Evolutionary conservation across 2,329 filamentous ascomycete species (phyloP), one percentile per base, ranked within the genome.

Genomic region (Colletotrichum filicis): DNA sequence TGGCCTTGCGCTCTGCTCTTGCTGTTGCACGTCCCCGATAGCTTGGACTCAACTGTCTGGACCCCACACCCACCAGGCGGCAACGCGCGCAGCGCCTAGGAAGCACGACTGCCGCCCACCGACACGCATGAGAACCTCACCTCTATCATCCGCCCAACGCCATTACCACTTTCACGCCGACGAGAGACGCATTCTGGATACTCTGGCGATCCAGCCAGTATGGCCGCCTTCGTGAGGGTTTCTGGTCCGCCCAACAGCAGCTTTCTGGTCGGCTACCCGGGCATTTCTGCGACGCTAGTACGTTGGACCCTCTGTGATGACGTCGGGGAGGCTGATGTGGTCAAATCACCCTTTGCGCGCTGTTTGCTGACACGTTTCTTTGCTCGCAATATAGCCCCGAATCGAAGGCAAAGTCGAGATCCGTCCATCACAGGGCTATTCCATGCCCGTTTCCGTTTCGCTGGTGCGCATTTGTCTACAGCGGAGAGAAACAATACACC

Each of bases 371-470:
- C 49, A 8, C 26, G 37, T 12, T 55, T 12, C 26, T 26, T 57
- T 22, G 6, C 49, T 42, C 56, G 35, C 35, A 28, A 73, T 62
- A 26, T 80, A 98, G 95, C 97, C 97, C 79, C 94, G 97, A 81
- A 96, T 99, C 85, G 96, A 98, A 87, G 97, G 97, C 79, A 97
- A 97, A 82, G 97, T 99, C 81, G 97, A 98, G 85, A 97, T 99
- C 78, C 92, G 97, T 74, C 97, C 97, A 55, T 92, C 92, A 67
- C 89, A 92, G 75, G 96, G 97, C 74, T 92, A 93, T 79, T 96
- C 95, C 22, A 95, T 95, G 78, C 95, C 97, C 55, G 95, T 98
- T 78, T 91, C 93, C 80, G 88, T 99, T 80, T 98, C 95, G 61
- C 91, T 98, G 77, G 96, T 98, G 77, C 95, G 95, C 78, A 97